Evolutionary conservation across 805 yeast genomes (phyloP).

Genomic region (Pichia manshurica): DNA sequence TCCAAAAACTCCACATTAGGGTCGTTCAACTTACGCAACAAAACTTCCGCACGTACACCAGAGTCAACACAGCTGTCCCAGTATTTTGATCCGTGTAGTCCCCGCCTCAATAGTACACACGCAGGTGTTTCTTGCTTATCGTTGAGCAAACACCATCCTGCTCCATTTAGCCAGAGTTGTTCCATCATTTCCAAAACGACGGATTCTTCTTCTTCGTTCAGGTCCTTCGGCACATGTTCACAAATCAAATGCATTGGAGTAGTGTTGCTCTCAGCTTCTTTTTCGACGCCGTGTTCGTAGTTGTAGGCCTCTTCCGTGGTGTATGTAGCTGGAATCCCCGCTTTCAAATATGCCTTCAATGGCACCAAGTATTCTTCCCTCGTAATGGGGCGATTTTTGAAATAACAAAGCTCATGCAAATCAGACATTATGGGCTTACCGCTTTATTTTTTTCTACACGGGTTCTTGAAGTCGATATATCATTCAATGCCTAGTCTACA

Average conservation of each 20-base stretch:
- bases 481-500: too few species aligned
- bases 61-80: constrained; percentile 63
- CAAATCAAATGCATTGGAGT: constrained; percentile 75
- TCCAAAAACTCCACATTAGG: constrained; percentile 56
- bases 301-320: constrained; percentile 72
- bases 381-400: constrained; percentile 47
- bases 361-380: constrained; percentile 36
- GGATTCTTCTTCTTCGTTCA: constrained; percentile 36
- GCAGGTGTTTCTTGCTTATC: constrained; percentile 76
- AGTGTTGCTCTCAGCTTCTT: constrained; percentile 45
- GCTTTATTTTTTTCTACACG: not conserved
- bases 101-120: constrained; percentile 59
- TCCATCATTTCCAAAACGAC: constrained; percentile 53
- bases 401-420: constrained; percentile 57
- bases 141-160: constrained; percentile 85
- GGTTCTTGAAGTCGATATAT: too few species aligned
- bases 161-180: constrained; percentile 73
- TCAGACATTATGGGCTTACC: constrained; percentile 48
- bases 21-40: constrained; percentile 66
- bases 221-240: constrained; percentile 42
- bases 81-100: constrained; percentile 33
- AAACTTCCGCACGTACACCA: constrained; percentile 84
- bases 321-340: constrained; percentile 78
- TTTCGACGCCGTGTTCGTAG: constrained; percentile 39
- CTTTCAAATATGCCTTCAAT: constrained; percentile 42